phyloP scores from a whole-genome alignment of 164 flowering plant genomes.

The Vitis labrusca region DNA sequence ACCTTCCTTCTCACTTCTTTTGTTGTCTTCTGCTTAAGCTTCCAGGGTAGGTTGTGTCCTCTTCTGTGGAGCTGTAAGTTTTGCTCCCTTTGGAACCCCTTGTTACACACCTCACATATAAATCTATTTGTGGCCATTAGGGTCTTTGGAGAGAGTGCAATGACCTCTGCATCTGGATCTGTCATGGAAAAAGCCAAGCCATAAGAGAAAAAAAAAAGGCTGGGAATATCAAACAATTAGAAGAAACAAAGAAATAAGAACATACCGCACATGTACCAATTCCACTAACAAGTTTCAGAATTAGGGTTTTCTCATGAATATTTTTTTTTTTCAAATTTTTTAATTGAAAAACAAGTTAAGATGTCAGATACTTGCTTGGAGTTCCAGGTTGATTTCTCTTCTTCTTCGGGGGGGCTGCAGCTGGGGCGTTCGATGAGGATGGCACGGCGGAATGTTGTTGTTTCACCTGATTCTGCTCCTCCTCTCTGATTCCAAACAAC shows the following conservation, averaged over 20 bases:
- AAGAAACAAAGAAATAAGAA: background rate
- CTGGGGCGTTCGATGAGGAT: background rate
- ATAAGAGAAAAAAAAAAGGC: background rate
- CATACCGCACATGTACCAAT: background rate
- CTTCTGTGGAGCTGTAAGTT: constrained; percentile 76
- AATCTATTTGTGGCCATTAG: constrained; percentile 75
- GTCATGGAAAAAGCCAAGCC: constrained; percentile 20
- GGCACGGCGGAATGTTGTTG: constrained; percentile 18
- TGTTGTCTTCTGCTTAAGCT: constrained; percentile 61
- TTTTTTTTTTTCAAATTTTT: too few species aligned
- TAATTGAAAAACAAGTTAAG: background rate
- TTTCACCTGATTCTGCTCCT: constrained; percentile 24
- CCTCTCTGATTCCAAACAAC: constrained; percentile 21
- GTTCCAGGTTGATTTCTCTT: constrained; percentile 30
- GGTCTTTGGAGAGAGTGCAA: constrained; percentile 72
- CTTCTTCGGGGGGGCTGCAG: constrained; percentile 19
- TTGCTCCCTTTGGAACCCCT: constrained; percentile 24
- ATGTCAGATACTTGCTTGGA: constrained; percentile 24
- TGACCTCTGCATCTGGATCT: constrained; percentile 21
- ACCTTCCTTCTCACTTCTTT: constrained; percentile 63
- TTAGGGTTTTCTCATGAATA: too few species aligned
- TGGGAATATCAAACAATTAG: too few species aligned
- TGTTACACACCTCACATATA: constrained; percentile 74
- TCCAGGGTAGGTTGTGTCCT: constrained; percentile 81
- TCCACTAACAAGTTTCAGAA: background rate